A percentile compares a stretch with the other conserved stretches of the same genome.
phyloP scores from a whole-genome alignment of 805 yeast species.

The Metschnikowia peoriensis region DNA sequence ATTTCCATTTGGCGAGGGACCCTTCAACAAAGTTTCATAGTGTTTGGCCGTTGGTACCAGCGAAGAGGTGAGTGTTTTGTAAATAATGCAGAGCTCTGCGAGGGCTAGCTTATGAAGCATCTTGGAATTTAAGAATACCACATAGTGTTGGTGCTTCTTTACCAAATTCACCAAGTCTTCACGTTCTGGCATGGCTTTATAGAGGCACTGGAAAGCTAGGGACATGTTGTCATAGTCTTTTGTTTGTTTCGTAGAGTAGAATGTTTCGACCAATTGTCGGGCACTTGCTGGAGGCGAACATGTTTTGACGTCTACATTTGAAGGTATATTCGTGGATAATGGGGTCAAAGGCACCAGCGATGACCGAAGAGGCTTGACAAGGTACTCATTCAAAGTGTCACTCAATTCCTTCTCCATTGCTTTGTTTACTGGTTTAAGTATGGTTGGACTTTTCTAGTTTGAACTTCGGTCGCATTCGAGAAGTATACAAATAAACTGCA shows the following conservation, averaged over 20 bases:
- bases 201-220: slow-evolving; percentile 15
- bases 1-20: not conserved
- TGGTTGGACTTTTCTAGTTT: not conserved
- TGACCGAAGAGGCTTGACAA: not conserved
- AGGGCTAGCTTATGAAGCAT: slow-evolving; percentile 8
- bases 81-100: slow-evolving; percentile 14
- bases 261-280: slow-evolving; percentile 5
- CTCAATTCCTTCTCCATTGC: not conserved
- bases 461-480: not conserved
- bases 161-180: slow-evolving; percentile 3
- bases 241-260: slow-evolving; percentile 4
- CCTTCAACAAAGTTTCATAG: slow-evolving; percentile 7
- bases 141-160: slow-evolving; percentile 14
- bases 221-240: slow-evolving; percentile 4
- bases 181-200: not conserved
- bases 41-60: not conserved
- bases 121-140: slow-evolving; percentile 11
- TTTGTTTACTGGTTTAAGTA: not conserved
- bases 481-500: slow-evolving; percentile 16
- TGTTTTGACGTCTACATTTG: not conserved
- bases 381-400: not conserved
- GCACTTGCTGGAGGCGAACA: slow-evolving; percentile 3
- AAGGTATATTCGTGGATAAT: slow-evolving; percentile 1
- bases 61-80: slow-evolving; percentile 8
- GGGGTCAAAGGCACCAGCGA: not conserved